Percentiles rank a stretch among this genome's conserved stretches.
phyloP scores from a whole-genome alignment of 2,329 filamentous ascomycete genomes.

The Gremmenia infestans region DNA sequence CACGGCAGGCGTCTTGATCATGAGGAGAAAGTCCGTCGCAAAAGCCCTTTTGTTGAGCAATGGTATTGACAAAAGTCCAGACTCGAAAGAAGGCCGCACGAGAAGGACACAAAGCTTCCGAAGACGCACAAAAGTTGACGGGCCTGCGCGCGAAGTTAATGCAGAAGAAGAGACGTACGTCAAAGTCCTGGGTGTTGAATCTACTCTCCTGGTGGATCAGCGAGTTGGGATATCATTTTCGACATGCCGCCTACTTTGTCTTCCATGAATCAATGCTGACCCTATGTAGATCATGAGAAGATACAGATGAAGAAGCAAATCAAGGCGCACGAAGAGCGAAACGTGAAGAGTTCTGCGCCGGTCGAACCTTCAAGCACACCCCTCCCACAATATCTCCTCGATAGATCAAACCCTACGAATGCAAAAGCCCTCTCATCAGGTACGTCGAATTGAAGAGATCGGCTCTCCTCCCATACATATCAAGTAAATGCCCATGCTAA shows the following conservation, averaged over 20 bases:
- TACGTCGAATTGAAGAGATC: constrained; percentile 43
- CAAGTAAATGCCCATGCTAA: too few relatives aligned
- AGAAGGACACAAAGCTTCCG: constrained; percentile 80
- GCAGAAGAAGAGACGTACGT: constrained; percentile 67
- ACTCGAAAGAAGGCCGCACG: constrained; percentile 80
- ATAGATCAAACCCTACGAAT: constrained; percentile 57
- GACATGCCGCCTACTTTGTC: too few relatives aligned
- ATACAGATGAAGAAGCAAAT: constrained; percentile 96
- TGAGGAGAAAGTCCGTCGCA: constrained; percentile 78
- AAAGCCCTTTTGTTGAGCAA: constrained; percentile 24
- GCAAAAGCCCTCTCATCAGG: constrained; percentile 65
- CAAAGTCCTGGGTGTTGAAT: too few relatives aligned
- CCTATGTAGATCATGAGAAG: constrained; percentile 73
- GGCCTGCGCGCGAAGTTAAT: constrained; percentile 90
- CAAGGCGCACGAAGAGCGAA: constrained; percentile 91
- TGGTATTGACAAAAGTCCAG: constrained; percentile 50
- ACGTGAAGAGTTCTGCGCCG: constrained; percentile 79
- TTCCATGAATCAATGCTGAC: too few relatives aligned
- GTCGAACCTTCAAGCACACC: constrained; percentile 76
- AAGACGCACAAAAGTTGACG: constrained; percentile 88
- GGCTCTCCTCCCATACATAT: neutral
- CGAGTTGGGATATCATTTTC: too few relatives aligned
- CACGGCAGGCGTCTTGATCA: constrained; percentile 46
- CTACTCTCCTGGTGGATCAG: too few relatives aligned
- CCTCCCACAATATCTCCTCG: constrained; percentile 87